Percentiles rank a stretch among this genome's conserved stretches.
Conservation (phyloP, 305 asterid genomes). For the Stenogyne calaminthoides region DNA sequence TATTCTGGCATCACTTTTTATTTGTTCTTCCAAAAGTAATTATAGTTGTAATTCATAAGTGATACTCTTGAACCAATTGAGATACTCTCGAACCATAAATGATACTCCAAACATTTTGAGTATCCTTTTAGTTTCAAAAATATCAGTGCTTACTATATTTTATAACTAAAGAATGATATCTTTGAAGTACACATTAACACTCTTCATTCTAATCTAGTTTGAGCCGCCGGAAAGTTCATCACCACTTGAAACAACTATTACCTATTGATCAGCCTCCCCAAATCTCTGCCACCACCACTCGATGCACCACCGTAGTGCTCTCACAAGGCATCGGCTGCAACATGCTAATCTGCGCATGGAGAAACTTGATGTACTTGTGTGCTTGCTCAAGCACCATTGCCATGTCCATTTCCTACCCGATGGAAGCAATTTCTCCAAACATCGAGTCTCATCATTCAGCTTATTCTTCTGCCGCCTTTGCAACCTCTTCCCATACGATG, state of each 20-base stretch:
- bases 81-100: too few species aligned
- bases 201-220: conserved; percentile 17
- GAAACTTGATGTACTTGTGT: conserved; percentile 69
- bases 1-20: too few species aligned
- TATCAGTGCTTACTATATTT: too few species aligned
- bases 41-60: too few species aligned
- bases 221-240: conserved; percentile 66
- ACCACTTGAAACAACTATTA: conserved; percentile 58
- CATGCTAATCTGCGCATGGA: conserved; percentile 66
- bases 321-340: conserved; percentile 62
- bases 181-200: too few species aligned
- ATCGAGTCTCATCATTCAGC: conserved; percentile 55
- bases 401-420: conserved; percentile 62
- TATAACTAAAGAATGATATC: too few species aligned
- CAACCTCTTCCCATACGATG: conserved; percentile 10
- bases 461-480: conserved; percentile 34
- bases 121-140: too few species aligned
- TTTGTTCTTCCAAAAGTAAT: too few species aligned
- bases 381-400: conserved; percentile 76
- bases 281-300: conserved; percentile 24
- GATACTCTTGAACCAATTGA: too few species aligned
- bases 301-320: background rate
- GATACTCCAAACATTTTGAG: too few species aligned
- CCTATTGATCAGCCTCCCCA: conserved; percentile 51
- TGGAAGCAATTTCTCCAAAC: conserved; percentile 60